phyloP scores from a whole-genome alignment of 495 filamentous ascomycete species.

The Paragyromitra xinjiangensis region DNA sequence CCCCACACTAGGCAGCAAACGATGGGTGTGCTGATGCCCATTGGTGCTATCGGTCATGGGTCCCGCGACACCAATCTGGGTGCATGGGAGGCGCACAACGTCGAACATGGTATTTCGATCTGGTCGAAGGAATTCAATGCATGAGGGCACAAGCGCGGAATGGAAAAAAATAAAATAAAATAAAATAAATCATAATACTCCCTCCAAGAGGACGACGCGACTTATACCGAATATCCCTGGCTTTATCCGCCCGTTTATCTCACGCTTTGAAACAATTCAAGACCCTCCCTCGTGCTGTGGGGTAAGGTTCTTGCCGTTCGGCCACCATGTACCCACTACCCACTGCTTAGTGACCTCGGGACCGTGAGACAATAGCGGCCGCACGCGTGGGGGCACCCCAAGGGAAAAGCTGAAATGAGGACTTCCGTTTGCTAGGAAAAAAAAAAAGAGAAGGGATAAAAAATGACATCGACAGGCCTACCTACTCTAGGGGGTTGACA shows the following conservation, averaged over 20 bases:
- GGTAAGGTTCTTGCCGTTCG: slow-evolving; percentile 2
- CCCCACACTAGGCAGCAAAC: slow-evolving; percentile 41
- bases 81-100: slow-evolving; percentile 17
- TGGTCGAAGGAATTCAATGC: slow-evolving; percentile 7
- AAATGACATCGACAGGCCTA: slow-evolving; percentile 33
- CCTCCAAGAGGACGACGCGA: slow-evolving; percentile 7
- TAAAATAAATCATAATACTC: background rate
- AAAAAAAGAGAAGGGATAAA: background rate
- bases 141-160: background rate
- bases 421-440: slow-evolving; percentile 32
- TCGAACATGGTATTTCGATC: slow-evolving; percentile 36
- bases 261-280: slow-evolving; percentile 9
- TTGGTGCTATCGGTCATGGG: slow-evolving; percentile 7
- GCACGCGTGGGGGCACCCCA: slow-evolving; percentile 20
- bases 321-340: background rate
- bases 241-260: slow-evolving; percentile 30
- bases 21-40: slow-evolving; percentile 5
- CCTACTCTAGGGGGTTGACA: slow-evolving; percentile 18
- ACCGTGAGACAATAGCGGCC: slow-evolving; percentile 18
- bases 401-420: slow-evolving; percentile 24
- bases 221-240: slow-evolving; percentile 1
- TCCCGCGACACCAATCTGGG: slow-evolving; percentile 8
- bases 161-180: slow-evolving; percentile 16
- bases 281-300: slow-evolving; percentile 21
- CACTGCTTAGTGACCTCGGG: background rate